Base-by-base conservation (phyloP, 1,139 yeast genomes). In the Arxiozyma telluris region DNA sequence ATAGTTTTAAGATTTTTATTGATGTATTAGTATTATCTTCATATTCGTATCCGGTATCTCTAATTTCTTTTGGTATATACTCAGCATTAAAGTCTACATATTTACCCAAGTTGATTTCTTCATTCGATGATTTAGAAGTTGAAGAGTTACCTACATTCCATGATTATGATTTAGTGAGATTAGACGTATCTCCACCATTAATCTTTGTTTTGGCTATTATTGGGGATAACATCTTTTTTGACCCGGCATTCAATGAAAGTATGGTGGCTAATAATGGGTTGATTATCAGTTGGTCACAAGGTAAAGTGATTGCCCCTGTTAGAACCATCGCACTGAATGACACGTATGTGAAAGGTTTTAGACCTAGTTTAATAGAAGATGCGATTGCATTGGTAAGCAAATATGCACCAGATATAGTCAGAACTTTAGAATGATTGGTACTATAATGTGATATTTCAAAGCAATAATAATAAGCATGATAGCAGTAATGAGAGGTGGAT, bases 131-230 rank as follows among this genome's bases (percentile, higher is more conserved):
- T 58, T 59, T 73, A 27, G 70, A 70, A 44, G 76, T 79, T 20
- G 96, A 87, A 64, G 96, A 90, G 68, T 83, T 87, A 59, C 98
- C 98, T 1, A 87, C 90, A 0, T 91, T 91, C 65, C 84, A 91
- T 47, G 97, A 90, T 64, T 96, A 70, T 52, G 76, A 73, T 83
- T 66, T 91, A 87, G 93, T 85, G 76, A 64, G 76, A 73, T 59
- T 80, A 84, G 41, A 75, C 63, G 54, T 76, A 67, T 49, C 76
- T 50, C 94, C 96, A 1, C 96, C 97, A 0, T 71, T 91, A 25
- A 73, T 87, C 48, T 80, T 91, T 58, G 80, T 91, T 0, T 70
- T 87, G 45, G 96, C 96, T 0, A 76, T 86, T 2, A 79, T 88
- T 1, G 96, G 93, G 0, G 68, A 76, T 17, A 71, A 82, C 49